Conservation (phyloP, 2,329 filamentous ascomycete species). For the Thyridium curvatum region DNA sequence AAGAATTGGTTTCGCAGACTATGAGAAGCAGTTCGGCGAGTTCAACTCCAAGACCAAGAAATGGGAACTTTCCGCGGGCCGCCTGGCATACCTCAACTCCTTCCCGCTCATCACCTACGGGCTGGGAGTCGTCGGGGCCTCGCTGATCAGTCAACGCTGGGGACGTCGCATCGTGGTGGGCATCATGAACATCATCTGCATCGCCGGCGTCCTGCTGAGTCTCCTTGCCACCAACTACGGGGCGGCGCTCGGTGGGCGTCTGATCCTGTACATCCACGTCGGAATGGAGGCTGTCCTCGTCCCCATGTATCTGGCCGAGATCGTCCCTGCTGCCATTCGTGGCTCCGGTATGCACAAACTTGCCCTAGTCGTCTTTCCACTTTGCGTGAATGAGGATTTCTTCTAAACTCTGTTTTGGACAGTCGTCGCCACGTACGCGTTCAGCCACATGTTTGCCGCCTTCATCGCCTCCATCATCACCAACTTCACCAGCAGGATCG, state of each 20-base stretch:
- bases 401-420: too few species aligned
- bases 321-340: slow-evolving; percentile 9
- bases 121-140: too few species aligned
- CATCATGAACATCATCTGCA: too few species aligned
- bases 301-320: slow-evolving; percentile 12
- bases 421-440: slow-evolving; percentile 7
- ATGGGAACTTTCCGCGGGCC: slow-evolving; percentile 8
- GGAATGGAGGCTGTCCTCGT: slow-evolving; percentile 12
- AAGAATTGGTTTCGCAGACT: neutral
- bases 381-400: too few species aligned
- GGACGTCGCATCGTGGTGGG: too few species aligned
- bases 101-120: slow-evolving; percentile 4
- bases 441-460: slow-evolving; percentile 6
- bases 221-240: too few species aligned
- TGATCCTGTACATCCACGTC: slow-evolving; percentile 7
- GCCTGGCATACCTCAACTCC: slow-evolving; percentile 14
- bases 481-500: slow-evolving; percentile 1
- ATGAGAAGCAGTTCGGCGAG: slow-evolving; percentile 11
- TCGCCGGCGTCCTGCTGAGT: too few species aligned
- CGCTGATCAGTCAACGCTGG: too few species aligned
- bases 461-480: slow-evolving; percentile 1
- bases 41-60: slow-evolving; percentile 5
- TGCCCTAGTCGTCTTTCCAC: too few species aligned
- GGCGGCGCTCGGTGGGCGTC: too few species aligned
- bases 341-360: neutral